Evolutionary conservation across 1,284 basidiomycete species (phyloP).

Genomic region (Moesziomyces sp.): DNA sequence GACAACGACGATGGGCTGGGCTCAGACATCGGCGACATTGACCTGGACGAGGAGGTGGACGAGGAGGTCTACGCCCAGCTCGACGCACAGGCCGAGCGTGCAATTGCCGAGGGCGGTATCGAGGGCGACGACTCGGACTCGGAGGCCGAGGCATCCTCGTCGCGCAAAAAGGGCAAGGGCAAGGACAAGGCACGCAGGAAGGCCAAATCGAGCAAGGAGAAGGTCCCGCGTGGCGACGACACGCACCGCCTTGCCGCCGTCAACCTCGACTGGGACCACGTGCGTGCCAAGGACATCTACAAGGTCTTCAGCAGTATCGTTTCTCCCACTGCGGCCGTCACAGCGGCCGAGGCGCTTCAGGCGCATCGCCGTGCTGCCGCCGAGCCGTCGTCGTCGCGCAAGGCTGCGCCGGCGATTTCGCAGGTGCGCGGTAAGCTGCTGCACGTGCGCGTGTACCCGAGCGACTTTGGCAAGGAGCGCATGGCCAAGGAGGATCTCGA

Average conservation of each 20-base stretch:
- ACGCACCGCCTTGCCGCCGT: constrained; percentile 82
- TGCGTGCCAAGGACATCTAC: constrained; percentile 88
- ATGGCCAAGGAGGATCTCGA: constrained; percentile 88
- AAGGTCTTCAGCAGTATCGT: constrained; percentile 92
- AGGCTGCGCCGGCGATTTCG: constrained; percentile 42
- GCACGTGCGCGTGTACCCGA: constrained; percentile 80
- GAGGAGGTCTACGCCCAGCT: constrained; percentile 74
- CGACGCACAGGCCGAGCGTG: constrained; percentile 76
- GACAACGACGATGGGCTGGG: constrained; percentile 48
- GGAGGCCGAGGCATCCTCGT: constrained; percentile 66
- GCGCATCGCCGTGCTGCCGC: constrained; percentile 21
- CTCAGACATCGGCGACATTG: constrained; percentile 70
- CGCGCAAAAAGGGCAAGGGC: constrained; percentile 65
- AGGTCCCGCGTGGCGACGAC: constrained; percentile 57
- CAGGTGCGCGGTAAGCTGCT: constrained; percentile 52
- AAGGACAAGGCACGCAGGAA: constrained; percentile 31
- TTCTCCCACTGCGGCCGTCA: constrained; percentile 61
- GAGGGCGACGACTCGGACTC: constrained; percentile 38
- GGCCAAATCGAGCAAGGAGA: constrained; percentile 68
- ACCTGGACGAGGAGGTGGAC: constrained; percentile 77
- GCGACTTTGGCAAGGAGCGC: constrained; percentile 89
- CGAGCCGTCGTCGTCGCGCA: constrained; percentile 17
- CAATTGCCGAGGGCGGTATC: constrained; percentile 50
- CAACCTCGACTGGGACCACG: constrained; percentile 98
- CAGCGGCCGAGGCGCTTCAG: constrained; percentile 37